These are phyloP conservation scores for Pyrenochaeta sp. DNA, from an alignment of 2,329 filamentous ascomycete species.

Conservation along the genomic window DNA sequence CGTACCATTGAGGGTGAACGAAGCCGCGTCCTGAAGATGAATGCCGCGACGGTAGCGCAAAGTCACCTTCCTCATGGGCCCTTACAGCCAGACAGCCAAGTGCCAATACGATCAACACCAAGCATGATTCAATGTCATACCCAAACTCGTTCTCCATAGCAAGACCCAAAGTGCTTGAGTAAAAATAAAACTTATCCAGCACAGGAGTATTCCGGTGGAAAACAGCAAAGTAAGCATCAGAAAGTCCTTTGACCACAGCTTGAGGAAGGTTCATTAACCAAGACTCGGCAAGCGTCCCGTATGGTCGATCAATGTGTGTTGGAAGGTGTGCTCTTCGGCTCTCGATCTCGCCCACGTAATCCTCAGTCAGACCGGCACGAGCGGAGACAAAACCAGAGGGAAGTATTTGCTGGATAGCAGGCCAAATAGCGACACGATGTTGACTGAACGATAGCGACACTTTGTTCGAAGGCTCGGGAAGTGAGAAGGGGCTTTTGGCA, in stretches of 20 bases:
- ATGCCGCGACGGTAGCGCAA: slow-evolving; percentile 50
- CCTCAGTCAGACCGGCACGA: slow-evolving; percentile 51
- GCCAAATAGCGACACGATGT: slow-evolving; percentile 59
- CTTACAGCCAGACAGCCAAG: slow-evolving; percentile 60
- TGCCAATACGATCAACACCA: slow-evolving; percentile 60
- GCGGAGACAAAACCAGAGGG: slow-evolving; percentile 50
- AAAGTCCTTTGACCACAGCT: slow-evolving; percentile 59
- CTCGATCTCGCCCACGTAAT: slow-evolving; percentile 60
- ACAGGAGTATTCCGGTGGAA: slow-evolving; percentile 63
- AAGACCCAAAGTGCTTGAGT: slow-evolving; percentile 57
- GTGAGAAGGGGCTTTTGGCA: slow-evolving; percentile 27
- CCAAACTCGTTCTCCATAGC: slow-evolving; percentile 61
- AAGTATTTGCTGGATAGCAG: slow-evolving; percentile 54
- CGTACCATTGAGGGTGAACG: slow-evolving; percentile 44
- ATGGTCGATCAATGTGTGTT: slow-evolving; percentile 46
- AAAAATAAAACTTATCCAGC: slow-evolving; percentile 61
- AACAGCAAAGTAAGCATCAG: slow-evolving; percentile 62
- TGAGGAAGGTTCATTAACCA: slow-evolving; percentile 59
- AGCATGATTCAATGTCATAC: slow-evolving; percentile 60
- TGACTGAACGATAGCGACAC: slow-evolving; percentile 59
- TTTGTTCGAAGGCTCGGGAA: slow-evolving; percentile 24
- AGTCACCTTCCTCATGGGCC: slow-evolving; percentile 59
- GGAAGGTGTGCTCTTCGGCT: slow-evolving; percentile 55
- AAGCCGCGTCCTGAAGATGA: slow-evolving; percentile 22
- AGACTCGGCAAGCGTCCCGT: slow-evolving; percentile 39